Conservation (phyloP, 2,329 filamentous ascomycete species). For the Calonectria henricotiae region DNA sequence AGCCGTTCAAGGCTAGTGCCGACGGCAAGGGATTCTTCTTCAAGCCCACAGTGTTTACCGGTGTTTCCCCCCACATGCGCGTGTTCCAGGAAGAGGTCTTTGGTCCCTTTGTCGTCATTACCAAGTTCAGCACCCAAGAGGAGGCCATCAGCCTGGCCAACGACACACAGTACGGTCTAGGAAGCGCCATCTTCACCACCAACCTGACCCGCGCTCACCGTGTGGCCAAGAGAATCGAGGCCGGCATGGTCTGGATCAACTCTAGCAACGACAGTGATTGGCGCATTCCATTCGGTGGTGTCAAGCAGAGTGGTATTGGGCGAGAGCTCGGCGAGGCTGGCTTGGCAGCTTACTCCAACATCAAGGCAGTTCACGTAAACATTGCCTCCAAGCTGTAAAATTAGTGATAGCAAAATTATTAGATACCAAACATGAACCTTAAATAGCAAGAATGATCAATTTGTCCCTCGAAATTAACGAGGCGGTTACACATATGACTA, state of each 20-base stretch:
- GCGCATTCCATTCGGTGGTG: conserved; percentile 64
- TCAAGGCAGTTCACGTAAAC: conserved; percentile 65
- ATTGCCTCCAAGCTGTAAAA: conserved; percentile 52
- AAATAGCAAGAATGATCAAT: conserved; percentile 3
- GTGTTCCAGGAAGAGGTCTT: conserved; percentile 67
- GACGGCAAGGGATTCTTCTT: conserved; percentile 65
- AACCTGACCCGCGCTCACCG: conserved; percentile 69
- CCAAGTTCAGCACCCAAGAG: conserved; percentile 61
- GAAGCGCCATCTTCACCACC: conserved; percentile 74
- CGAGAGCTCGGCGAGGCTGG: conserved; percentile 65
- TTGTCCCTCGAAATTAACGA: neutral
- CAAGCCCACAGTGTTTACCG: conserved; percentile 64
- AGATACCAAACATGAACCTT: conserved; percentile 17
- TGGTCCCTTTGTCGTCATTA: conserved; percentile 63
- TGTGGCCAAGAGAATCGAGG: conserved; percentile 72
- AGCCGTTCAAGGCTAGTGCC: conserved; percentile 53
- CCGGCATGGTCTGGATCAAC: conserved; percentile 73
- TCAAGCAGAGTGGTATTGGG: conserved; percentile 68
- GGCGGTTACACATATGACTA: neutral
- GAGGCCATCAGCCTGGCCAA: conserved; percentile 64
- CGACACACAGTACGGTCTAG: conserved; percentile 74
- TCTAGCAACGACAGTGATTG: conserved; percentile 64
- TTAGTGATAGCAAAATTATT: conserved; percentile 12
- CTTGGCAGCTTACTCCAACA: conserved; percentile 63
- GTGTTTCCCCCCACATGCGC: conserved; percentile 61